Base-by-base conservation (phyloP, 148 eudicot species). In the Nepenthes gracilis region DNA sequence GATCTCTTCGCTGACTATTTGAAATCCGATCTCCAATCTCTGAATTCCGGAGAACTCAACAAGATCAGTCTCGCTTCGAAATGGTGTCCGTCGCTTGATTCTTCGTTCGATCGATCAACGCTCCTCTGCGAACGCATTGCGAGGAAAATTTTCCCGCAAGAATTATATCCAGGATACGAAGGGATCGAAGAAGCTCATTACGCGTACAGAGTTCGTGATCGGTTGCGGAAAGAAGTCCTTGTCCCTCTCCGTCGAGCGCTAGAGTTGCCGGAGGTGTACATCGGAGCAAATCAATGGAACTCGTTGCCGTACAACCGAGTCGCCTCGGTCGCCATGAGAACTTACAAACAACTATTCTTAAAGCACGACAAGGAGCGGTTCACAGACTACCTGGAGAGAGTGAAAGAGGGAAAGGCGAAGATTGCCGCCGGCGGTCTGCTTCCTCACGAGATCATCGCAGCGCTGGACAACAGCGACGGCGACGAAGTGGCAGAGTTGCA, bases 11-110 rank as follows among this genome's bases (percentile, higher is more conserved):
- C 71, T 12, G 71, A 58, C 2, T 12, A 47, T 36, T 36, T 72
- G 11, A 72, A 62, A 62, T 38, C 48, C 1, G 76, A 72, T 37
- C 33, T 72, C 2, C 38, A 48, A 9, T 55, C n/a, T 5, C 57
- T 66, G 33, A 65, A 67, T 23, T 72, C 76, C 14, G 71, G 64
- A 2, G 7, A 43, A 7, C 6, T 4, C 12, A 67, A 32, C 51
- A 47, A 61, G 33, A 67, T 72, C 10, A 63, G 71, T 37, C 63
- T 72, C 14, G 76, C 76, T 4, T 67, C 76, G 1, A 72, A 72
- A 47, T 72, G 76, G 71, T 72, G 76, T 15, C 76, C 76, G 0
- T 72, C 76, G 35, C 58, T 72, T 12, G 67, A 72, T 35, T 72
- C 76, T 1, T 62, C 64, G 1, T 72, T 62, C 35, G 76, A 72